These are phyloP conservation scores for Kentomonas sorsogonicus DNA, from an alignment of 208 protist genomes.

Conservation along the genomic window DNA sequence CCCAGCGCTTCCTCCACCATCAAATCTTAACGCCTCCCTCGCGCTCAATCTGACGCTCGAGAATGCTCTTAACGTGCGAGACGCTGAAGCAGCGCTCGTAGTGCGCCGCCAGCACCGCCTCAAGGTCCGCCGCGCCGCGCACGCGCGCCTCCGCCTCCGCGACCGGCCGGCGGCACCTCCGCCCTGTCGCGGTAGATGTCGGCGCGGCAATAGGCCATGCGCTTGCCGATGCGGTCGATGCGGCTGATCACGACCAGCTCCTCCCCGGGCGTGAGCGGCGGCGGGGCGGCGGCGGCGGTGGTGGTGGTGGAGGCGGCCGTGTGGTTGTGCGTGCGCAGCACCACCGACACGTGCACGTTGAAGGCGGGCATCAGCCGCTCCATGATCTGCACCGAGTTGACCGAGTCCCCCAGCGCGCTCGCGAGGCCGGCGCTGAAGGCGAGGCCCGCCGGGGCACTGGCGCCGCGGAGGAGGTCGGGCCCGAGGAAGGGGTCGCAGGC, in stretches of 20 bases:
- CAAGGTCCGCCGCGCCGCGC: conserved; percentile 27
- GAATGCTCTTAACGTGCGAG: conserved; percentile 63
- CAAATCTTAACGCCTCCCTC: neutral
- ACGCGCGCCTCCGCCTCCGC: conserved; percentile 16
- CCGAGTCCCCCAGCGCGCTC: conserved; percentile 44
- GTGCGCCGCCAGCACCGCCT: conserved; percentile 21
- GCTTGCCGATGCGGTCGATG: conserved; percentile 68
- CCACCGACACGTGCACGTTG: conserved; percentile 62
- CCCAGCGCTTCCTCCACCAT: too few relatives aligned
- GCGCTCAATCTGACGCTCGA: conserved; percentile 21
- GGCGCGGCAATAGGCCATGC: conserved; percentile 61
- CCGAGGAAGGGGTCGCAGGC: conserved; percentile 39
- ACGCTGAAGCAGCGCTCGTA: conserved; percentile 38
- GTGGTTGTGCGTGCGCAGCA: too few relatives aligned
- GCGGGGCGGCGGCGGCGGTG: conserved; percentile 26
- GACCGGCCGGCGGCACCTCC: conserved; percentile 1
- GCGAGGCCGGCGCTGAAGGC: conserved; percentile 38
- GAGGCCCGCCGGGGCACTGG: neutral
- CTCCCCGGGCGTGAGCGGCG: conserved; percentile 35
- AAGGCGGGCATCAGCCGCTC: conserved; percentile 42
- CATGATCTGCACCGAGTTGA: conserved; percentile 68
- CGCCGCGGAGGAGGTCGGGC: neutral
- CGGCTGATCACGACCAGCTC: conserved; percentile 44
- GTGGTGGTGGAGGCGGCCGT: too few relatives aligned
- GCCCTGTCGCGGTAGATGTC: conserved; percentile 26